A percentile compares a stretch with the other conserved stretches of the same genome.
Evolutionary conservation across 1,139 yeast species (phyloP).

Genomic region (Yamadazyma triangularis): DNA sequence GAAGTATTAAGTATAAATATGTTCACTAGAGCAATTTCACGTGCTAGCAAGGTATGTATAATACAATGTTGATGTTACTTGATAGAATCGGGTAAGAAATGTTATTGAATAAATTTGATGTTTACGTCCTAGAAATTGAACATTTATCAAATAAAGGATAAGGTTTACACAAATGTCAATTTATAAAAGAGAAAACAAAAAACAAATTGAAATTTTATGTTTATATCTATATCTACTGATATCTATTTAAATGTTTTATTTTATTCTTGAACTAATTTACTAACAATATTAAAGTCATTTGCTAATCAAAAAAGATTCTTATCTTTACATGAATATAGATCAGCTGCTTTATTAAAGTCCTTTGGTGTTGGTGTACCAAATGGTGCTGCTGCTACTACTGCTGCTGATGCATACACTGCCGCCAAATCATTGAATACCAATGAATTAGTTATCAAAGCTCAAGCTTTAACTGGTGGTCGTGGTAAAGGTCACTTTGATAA

Average conservation of each 20-base stretch:
- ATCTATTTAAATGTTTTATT: too few relatives aligned
- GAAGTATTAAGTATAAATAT: conserved; percentile 4
- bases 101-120: background rate
- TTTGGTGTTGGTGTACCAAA: conserved; percentile 90
- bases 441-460: conserved; percentile 94
- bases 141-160: too few relatives aligned
- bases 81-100: background rate
- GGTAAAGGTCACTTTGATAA: conserved; percentile 98
- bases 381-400: conserved; percentile 88
- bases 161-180: too few relatives aligned
- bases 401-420: conserved; percentile 79
- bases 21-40: conserved; percentile 26
- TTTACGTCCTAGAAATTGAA: too few relatives aligned
- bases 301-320: conserved; percentile 56
- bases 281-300: conserved; percentile 2
- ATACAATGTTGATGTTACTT: too few relatives aligned
- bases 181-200: too few relatives aligned
- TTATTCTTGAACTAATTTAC: too few relatives aligned
- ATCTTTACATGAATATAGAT: conserved; percentile 94
- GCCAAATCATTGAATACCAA: conserved; percentile 65
- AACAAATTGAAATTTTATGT: too few relatives aligned
- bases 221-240: too few relatives aligned
- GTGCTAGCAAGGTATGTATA: conserved; percentile 45
- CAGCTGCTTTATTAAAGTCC: conserved; percentile 76
- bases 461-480: conserved; percentile 98